These are phyloP conservation scores for Podospora comata DNA, from an alignment of 495 filamentous ascomycete species.

Conservation along the genomic window DNA sequence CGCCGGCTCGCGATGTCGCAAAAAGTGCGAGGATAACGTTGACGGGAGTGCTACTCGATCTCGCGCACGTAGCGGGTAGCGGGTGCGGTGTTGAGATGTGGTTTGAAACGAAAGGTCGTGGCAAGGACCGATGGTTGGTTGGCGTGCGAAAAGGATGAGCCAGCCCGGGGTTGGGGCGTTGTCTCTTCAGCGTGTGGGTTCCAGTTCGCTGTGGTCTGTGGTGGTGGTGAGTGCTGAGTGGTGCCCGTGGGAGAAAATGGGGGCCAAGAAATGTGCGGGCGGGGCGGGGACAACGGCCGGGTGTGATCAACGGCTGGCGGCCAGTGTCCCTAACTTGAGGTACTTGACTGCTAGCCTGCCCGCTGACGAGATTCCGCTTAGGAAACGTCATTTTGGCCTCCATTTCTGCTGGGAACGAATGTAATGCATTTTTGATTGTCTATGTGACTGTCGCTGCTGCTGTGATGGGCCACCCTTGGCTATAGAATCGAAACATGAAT, in stretches of 20 bases:
- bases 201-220: conserved; percentile 7
- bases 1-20: background rate
- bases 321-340: conserved; percentile 6
- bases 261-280: conserved; percentile 8
- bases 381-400: background rate
- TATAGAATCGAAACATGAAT: too few relatives aligned
- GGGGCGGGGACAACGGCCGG: conserved; percentile 2
- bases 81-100: conserved; percentile 26
- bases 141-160: conserved; percentile 25
- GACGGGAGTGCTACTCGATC: conserved; percentile 3
- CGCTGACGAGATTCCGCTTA: background rate
- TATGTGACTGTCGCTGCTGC: background rate
- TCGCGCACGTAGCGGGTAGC: conserved; percentile 13
- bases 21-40: conserved; percentile 1
- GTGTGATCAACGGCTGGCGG: conserved; percentile 1
- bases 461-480: background rate
- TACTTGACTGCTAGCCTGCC: background rate
- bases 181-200: conserved; percentile 10
- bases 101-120: conserved; percentile 34
- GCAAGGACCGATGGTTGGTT: conserved; percentile 36
- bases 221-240: background rate
- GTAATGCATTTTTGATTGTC: background rate
- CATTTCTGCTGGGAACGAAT: background rate
- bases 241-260: conserved; percentile 5
- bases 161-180: conserved; percentile 15